Evolutionary conservation across 2,329 filamentous ascomycete species (phyloP).

Genomic region (Alternaria tenuissima): DNA sequence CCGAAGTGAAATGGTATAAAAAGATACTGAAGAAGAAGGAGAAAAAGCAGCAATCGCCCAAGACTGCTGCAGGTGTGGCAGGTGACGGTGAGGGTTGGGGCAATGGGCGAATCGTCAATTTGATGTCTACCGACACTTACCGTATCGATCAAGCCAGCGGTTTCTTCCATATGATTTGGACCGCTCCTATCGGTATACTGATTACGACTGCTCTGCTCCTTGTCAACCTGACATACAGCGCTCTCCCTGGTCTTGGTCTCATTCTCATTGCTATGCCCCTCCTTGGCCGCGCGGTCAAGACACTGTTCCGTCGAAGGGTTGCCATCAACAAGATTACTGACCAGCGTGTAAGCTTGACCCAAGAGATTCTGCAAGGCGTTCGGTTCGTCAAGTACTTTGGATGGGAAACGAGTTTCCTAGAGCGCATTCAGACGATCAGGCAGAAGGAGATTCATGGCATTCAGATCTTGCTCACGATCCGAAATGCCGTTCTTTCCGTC

Average conservation of each 20-base stretch:
- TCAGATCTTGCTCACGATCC: constrained; percentile 80
- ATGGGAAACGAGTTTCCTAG: constrained; percentile 89
- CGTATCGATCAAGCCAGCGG: constrained; percentile 88
- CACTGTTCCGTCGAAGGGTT: constrained; percentile 76
- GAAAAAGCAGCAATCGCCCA: constrained; percentile 53
- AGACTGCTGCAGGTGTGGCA: constrained; percentile 60
- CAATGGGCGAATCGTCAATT: constrained; percentile 88
- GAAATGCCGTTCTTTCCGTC: constrained; percentile 84
- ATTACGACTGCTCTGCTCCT: constrained; percentile 82
- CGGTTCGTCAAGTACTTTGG: constrained; percentile 97
- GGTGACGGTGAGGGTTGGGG: constrained; percentile 85
- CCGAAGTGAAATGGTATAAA: constrained; percentile 61
- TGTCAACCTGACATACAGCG: constrained; percentile 89
- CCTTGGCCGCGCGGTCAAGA: constrained; percentile 78
- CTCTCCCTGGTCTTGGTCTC: constrained; percentile 85
- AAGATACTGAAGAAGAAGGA: constrained; percentile 54
- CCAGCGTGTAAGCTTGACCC: constrained; percentile 86
- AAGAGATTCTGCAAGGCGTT: constrained; percentile 90
- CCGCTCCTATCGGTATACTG: constrained; percentile 78
- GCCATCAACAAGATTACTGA: constrained; percentile 94
- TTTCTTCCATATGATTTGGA: constrained; percentile 92
- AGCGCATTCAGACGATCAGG: constrained; percentile 77
- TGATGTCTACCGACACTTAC: constrained; percentile 96
- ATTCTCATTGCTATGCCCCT: constrained; percentile 80
- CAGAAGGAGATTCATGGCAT: constrained; percentile 82